Percentiles rank a stretch among this genome's conserved stretches.
phyloP scores from a whole-genome alignment of 108 stramenopile species.

The Phaeodactylum tricornutum region DNA sequence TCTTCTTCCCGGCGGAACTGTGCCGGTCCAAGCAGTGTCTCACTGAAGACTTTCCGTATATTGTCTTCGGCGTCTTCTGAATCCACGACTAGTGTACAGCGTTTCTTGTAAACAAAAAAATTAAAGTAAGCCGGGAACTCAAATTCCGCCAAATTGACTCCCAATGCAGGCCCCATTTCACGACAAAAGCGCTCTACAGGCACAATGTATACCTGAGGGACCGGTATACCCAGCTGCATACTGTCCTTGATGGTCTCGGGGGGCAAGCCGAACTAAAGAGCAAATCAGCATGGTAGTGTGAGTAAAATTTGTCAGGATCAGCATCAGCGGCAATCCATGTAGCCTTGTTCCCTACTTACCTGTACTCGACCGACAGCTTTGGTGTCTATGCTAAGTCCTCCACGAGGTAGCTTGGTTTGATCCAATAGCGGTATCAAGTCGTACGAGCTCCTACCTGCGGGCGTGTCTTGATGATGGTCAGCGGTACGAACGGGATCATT shows the following conservation, averaged over 20 bases:
- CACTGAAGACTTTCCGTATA: slow-evolving; percentile 72
- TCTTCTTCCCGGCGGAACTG: slow-evolving; percentile 48
- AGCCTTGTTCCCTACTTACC: slow-evolving; percentile 22
- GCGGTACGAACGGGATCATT: too few relatives aligned
- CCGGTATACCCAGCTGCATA: slow-evolving; percentile 73
- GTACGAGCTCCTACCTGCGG: slow-evolving; percentile 18
- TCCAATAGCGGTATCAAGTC: slow-evolving; percentile 53
- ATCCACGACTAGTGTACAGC: slow-evolving; percentile 84
- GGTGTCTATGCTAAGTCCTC: slow-evolving; percentile 72
- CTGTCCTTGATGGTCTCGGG: slow-evolving; percentile 96
- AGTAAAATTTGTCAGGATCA: not conserved
- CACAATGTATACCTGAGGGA: slow-evolving; percentile 85
- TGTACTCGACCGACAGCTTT: slow-evolving; percentile 70
- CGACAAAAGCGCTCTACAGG: slow-evolving; percentile 87
- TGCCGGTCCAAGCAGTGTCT: slow-evolving; percentile 76
- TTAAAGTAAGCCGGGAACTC: slow-evolving; percentile 96
- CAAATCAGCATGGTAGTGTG: too few relatives aligned
- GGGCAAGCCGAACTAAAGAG: slow-evolving; percentile 82
- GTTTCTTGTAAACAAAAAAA: slow-evolving; percentile 78
- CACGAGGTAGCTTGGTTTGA: slow-evolving; percentile 63
- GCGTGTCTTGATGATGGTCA: too few relatives aligned
- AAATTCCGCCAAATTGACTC: slow-evolving; percentile 91
- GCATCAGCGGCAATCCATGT: slow-evolving; percentile 1
- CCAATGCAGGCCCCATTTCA: slow-evolving; percentile 83
- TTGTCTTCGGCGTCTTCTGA: slow-evolving; percentile 69